These are phyloP conservation scores for Paecilomyces formosus DNA, from an alignment of 2,329 filamentous ascomycete species.

Conservation along the genomic window DNA sequence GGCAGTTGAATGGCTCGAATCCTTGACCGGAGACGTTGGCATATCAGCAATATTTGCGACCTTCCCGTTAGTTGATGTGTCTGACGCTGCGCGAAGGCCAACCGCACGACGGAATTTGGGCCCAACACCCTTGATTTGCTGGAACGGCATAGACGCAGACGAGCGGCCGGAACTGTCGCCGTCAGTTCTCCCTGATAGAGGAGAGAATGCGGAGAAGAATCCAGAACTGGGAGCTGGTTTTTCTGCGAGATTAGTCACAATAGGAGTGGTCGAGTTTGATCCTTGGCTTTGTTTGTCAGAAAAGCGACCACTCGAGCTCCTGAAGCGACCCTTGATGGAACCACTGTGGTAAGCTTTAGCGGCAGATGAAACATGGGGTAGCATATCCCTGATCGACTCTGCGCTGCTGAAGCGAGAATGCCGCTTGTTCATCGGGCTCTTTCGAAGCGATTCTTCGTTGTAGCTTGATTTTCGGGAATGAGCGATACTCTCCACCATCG, in stretches of 20 bases:
- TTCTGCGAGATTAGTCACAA: slow-evolving; percentile 52
- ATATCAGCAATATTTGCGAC: slow-evolving; percentile 36
- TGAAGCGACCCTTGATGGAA: slow-evolving; percentile 44
- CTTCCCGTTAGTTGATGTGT: slow-evolving; percentile 54
- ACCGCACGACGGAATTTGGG: slow-evolving; percentile 52
- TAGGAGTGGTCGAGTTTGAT: slow-evolving; percentile 36
- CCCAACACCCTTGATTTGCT: slow-evolving; percentile 51
- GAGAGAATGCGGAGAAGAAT: slow-evolving; percentile 41
- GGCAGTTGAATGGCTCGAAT: slow-evolving; percentile 56
- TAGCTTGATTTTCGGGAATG: slow-evolving; percentile 70
- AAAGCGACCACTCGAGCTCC: slow-evolving; percentile 54
- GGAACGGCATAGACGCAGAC: slow-evolving; percentile 40
- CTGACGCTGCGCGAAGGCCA: slow-evolving; percentile 79
- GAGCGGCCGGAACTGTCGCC: slow-evolving; percentile 47
- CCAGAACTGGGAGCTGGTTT: slow-evolving; percentile 31
- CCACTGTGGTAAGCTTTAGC: slow-evolving; percentile 63
- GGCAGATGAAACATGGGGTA: slow-evolving; percentile 45
- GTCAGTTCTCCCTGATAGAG: slow-evolving; percentile 36
- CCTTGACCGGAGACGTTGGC: slow-evolving; percentile 41
- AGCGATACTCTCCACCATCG: slow-evolving; percentile 30
- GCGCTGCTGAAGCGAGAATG: slow-evolving; percentile 74
- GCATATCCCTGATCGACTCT: slow-evolving; percentile 60
- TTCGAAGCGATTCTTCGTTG: slow-evolving; percentile 62
- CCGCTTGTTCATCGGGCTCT: slow-evolving; percentile 59
- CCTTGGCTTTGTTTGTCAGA: slow-evolving; percentile 34